These are phyloP conservation scores for Obba rivulosa DNA, from an alignment of 768 basidiomycete species.

Conservation along the genomic window DNA sequence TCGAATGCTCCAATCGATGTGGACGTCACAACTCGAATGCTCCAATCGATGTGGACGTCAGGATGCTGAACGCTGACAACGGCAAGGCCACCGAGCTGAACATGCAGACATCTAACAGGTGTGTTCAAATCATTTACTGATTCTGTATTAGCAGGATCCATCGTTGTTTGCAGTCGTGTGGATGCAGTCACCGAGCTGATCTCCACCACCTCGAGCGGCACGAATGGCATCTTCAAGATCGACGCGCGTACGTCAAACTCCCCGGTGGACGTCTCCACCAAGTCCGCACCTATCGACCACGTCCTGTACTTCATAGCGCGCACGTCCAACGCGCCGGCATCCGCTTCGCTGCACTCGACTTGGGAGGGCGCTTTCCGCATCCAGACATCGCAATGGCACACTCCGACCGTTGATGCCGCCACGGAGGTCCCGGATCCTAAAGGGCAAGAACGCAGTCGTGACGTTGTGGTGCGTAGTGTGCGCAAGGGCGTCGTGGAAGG, in stretches of 20 bases:
- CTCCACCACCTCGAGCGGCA: conserved; percentile 5
- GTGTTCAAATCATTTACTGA: conserved; percentile 8
- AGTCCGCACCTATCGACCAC: conserved; percentile 29
- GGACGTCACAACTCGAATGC: conserved; percentile 23
- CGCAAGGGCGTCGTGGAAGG: conserved; percentile 7
- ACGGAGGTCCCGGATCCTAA: conserved; percentile 14
- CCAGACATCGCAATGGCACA: conserved; percentile 11
- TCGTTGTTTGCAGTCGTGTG: conserved; percentile 11
- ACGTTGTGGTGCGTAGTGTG: background rate
- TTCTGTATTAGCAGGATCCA: background rate
- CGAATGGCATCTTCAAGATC: conserved; percentile 30
- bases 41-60: conserved; percentile 17
- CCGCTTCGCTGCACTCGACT: conserved; percentile 27
- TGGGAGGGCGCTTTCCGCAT: conserved; percentile 35
- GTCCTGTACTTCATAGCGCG: conserved; percentile 23
- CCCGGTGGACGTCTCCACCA: conserved; percentile 24
- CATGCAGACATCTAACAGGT: conserved; percentile 41
- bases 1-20: conserved; percentile 30
- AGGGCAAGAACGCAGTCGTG: conserved; percentile 11
- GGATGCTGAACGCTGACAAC: conserved; percentile 18
- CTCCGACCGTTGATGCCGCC: conserved; percentile 1
- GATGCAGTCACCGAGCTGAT: conserved; percentile 12
- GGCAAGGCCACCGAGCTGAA: conserved; percentile 25
- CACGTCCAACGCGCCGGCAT: conserved; percentile 31
- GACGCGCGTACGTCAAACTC: conserved; percentile 29